Base-by-base conservation (phyloP, 805 yeast species). In the Ogataea pini region DNA sequence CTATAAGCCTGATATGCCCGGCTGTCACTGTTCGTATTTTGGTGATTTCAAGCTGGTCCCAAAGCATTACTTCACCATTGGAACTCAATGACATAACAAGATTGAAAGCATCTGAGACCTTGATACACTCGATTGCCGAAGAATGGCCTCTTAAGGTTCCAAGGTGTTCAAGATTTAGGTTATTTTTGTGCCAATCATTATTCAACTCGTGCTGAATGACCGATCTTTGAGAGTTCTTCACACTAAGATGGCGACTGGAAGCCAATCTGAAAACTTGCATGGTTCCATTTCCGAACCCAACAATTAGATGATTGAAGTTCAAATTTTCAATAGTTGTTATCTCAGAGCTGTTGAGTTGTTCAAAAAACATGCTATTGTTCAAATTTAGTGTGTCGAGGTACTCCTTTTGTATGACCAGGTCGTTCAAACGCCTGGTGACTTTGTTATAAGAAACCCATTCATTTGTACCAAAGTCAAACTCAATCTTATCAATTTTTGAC, bases 11-110 rank as follows among this genome's bases (percentile, higher is more conserved):
- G 5, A 51, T 44, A 7, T 59, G 22, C 2, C 17, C 50, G 6
- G 61, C 50, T 32, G 39, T 37, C 12, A 62, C 53, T 40, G 62
- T 60, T 47, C 87, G 65, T 3, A 86, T 75, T 36, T 76, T 72
- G 44, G 74, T 74, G 44, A 71, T 72, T 25, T 82, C 61, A 1
- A 81, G 73, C 33, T 81, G 55, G 57, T 88, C 89, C 92, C 96
- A 88, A 3, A 82, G 52, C 16, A 74, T 73, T 2, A 82, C 78
- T 2, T 63, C 62, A 0, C 95, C 92, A 7, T 62, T 68, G 0
- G 46, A 56, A 59, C 85, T 89, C 19, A 79, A 62, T 50, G 85
- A 77, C 10, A 84, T 51, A 8, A 85, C 69, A 3, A 76, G 62
- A 45, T 83, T 81, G 59, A 73, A 84, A 36, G 80, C 76, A 7